Conservation (phyloP, 148 eudicot species). For the Pouteria glomerata region DNA sequence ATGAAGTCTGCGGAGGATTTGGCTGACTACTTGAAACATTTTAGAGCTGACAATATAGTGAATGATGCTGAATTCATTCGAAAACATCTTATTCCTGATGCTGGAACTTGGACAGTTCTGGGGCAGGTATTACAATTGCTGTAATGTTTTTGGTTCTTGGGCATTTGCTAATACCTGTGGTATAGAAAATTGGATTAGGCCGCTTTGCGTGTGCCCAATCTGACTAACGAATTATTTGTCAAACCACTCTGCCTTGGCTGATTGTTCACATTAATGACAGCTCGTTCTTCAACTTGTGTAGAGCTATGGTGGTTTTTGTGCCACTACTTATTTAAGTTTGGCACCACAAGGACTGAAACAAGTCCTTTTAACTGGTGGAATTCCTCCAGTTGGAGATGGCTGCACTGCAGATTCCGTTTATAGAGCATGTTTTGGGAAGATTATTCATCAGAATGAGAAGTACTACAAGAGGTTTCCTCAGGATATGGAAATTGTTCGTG, state of each 20-base stretch:
- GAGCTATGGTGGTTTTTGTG: slow-evolving; percentile 98
- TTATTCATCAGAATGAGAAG: slow-evolving; percentile 67
- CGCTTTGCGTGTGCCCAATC: not conserved
- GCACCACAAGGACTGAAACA: slow-evolving; percentile 90
- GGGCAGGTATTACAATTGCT: slow-evolving; percentile 59
- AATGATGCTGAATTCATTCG: slow-evolving; percentile 91
- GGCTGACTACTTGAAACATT: slow-evolving; percentile 70
- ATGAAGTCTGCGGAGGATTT: slow-evolving; percentile 59
- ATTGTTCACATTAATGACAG: not conserved
- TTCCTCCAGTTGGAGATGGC: slow-evolving; percentile 73
- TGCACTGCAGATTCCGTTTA: slow-evolving; percentile 82
- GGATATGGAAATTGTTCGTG: slow-evolving; percentile 65
- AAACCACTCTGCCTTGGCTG: not conserved
- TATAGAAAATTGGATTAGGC: not conserved
- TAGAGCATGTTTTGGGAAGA: slow-evolving; percentile 57
- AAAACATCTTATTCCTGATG: slow-evolving; percentile 65
- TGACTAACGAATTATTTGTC: not conserved
- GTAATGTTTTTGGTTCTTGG: not conserved
- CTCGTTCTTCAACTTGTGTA: slow-evolving; percentile 26
- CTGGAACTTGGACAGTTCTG: slow-evolving; percentile 79
- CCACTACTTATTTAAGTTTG: slow-evolving; percentile 86
- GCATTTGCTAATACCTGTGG: not conserved
- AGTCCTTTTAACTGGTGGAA: slow-evolving; percentile 91
- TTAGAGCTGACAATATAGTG: slow-evolving; percentile 87
- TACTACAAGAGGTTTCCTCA: slow-evolving; percentile 88